Evolutionary conservation across 306 rosid genomes (phyloP), one percentile per base, ranked within the genome.

Genomic region (Cyamopsis tetragonoloba): DNA sequence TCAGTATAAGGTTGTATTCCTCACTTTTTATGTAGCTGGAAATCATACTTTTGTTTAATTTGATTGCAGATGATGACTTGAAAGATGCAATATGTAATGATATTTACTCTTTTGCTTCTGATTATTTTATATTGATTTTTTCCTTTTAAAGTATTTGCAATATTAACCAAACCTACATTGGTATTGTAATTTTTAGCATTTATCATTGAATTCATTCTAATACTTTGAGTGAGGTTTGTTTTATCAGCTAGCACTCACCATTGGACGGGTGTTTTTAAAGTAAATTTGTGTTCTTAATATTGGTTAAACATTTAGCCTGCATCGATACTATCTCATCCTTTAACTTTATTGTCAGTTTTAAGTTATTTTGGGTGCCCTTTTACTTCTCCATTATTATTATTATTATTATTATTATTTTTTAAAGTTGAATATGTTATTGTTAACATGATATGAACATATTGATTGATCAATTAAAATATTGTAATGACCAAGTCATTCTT

Each of bases 401-500:
- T n/a, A n/a, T n/a, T n/a, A n/a, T n/a, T n/a, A n/a, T n/a, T n/a
- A 28, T 12, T 46, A 10, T 13, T 53, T 60, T 56, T 20, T 30
- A 4, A 62, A 39, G 71, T 38, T 58, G 41, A 44, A 47, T 23
- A 47, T 62, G 28, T 18, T 56, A 28, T 12, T 47, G 38, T 37
- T 34, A 55, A 7, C 37, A 20, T 15, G 19, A 56, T 72, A 37
- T 54, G 34, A 46, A 7, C 53, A 43, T 47, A 5, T 65, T 42
- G 30, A 51, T 69, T 18, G 48, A 50, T 46, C 54, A 51, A 32
- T 67, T 13, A 9, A 58, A 10, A 8, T 48, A 47, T 49, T 60
- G 48, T 79, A 63, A 72, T 61, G 32, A 77, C 11, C 6, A 15
- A 48, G 42, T 51, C 74, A 73, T 64, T 68, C 57, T 27, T 53